Evolutionary conservation across 352 stramenopile species (phyloP).

Genomic region (Pilasporangium apinafurcum): DNA sequence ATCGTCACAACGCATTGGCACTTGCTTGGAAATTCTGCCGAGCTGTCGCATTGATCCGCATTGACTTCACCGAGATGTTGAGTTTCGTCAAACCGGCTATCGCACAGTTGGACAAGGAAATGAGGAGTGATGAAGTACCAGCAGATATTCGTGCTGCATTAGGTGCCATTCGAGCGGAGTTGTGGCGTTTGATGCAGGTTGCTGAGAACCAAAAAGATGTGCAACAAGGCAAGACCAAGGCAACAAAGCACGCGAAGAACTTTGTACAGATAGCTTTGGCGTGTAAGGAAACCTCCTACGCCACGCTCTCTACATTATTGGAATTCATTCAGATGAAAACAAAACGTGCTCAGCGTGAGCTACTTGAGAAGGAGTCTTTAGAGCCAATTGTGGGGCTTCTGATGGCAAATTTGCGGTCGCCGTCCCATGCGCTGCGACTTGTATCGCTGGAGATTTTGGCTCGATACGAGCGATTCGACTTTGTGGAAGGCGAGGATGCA

Average conservation of each 20-base stretch:
- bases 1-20: constrained; percentile 18
- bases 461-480: constrained; percentile 41
- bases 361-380: constrained; percentile 35
- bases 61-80: constrained; percentile 29
- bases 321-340: constrained; percentile 61
- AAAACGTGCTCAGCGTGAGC: constrained; percentile 25
- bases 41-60: constrained; percentile 37
- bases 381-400: constrained; percentile 29
- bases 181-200: constrained; percentile 72
- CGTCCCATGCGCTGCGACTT: constrained; percentile 53
- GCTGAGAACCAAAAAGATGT: constrained; percentile 19
- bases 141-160: constrained; percentile 2
- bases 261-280: constrained; percentile 28
- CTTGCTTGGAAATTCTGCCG: constrained; percentile 72
- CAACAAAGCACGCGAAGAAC: constrained; percentile 9
- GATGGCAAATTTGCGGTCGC: constrained; percentile 55
- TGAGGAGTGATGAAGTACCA: constrained; percentile 4
- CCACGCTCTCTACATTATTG: constrained; percentile 52
- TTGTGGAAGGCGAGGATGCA: constrained; percentile 30
- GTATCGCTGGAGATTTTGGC: constrained; percentile 65
- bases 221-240: constrained; percentile 6
- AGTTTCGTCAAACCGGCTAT: constrained; percentile 40
- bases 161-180: constrained; percentile 35
- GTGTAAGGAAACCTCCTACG: constrained; percentile 41
- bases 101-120: constrained; percentile 18